Conservation (phyloP, 164 flowering plant genomes). For the Malania oleifera region DNA sequence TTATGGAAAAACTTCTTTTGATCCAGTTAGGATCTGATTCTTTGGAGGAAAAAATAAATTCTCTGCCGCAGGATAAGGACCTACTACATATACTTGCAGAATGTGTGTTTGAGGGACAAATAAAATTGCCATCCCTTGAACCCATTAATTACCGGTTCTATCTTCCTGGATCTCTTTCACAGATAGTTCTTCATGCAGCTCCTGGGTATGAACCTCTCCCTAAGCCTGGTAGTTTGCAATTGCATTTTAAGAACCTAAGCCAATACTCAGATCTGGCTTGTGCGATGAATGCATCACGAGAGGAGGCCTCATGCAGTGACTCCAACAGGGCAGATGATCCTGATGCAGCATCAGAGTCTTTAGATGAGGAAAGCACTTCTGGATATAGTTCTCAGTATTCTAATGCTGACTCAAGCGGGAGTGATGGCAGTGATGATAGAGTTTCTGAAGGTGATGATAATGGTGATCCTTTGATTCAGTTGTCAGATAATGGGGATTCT, state of each 20-base stretch:
- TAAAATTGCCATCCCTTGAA: constrained; percentile 24
- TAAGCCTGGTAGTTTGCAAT: constrained; percentile 66
- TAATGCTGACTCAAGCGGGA: constrained; percentile 29
- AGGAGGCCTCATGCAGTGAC: constrained; percentile 24
- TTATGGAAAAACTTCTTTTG: constrained; percentile 47
- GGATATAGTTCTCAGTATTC: constrained; percentile 55
- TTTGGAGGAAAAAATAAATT: constrained; percentile 24
- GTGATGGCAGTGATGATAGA: constrained; percentile 24
- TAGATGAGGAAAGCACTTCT: constrained; percentile 61
- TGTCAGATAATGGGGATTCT: constrained; percentile 51
- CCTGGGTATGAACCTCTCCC: constrained; percentile 98
- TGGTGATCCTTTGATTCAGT: constrained; percentile 51
- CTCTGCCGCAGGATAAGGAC: constrained; percentile 18
- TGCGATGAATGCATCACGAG: constrained; percentile 12
- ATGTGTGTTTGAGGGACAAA: constrained; percentile 38
- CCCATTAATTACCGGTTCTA: constrained; percentile 49
- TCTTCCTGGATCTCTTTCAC: constrained; percentile 98
- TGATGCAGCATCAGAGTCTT: constrained; percentile 50
- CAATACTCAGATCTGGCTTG: constrained; percentile 13
- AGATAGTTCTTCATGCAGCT: constrained; percentile 93
- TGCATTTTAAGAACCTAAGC: constrained; percentile 31
- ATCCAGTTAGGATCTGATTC: constrained; percentile 22
- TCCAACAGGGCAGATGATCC: constrained; percentile 38
- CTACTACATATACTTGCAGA: constrained; percentile 32
- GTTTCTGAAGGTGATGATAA: constrained; percentile 38